Evolutionary conservation across 768 basidiomycete genomes (phyloP).

Genomic region (Crepidotus variabilis): DNA sequence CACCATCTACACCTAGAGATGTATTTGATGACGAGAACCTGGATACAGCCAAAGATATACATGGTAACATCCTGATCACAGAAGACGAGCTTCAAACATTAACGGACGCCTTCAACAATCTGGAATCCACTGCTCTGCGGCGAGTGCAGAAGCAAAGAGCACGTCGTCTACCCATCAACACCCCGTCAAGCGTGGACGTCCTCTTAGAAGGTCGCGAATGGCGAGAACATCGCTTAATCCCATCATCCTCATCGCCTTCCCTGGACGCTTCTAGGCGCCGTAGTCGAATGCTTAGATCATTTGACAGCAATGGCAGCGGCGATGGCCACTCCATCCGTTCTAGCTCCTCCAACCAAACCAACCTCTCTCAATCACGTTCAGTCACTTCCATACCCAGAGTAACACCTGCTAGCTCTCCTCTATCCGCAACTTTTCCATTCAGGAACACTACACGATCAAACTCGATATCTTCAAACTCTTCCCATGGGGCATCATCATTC

Average conservation of each 20-base stretch:
- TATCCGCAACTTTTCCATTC: constrained; percentile 23
- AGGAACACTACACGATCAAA: constrained; percentile 33
- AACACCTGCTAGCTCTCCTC: constrained; percentile 21
- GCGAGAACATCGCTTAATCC: constrained; percentile 26
- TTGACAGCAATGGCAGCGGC: constrained; percentile 27
- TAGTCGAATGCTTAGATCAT: constrained; percentile 5
- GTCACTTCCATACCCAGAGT: constrained; percentile 21
- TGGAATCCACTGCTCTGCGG: constrained; percentile 57
- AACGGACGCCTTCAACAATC: constrained; percentile 62
- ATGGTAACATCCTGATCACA: constrained; percentile 53
- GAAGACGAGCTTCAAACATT: constrained; percentile 64
- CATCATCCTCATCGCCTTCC: constrained; percentile 21
- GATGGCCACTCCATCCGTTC: constrained; percentile 37
- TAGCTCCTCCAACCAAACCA: constrained; percentile 35
- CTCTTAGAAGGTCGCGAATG: constrained; percentile 31
- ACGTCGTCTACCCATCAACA: constrained; percentile 26
- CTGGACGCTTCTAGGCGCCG: constrained; percentile 13
- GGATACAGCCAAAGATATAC: constrained; percentile 52
- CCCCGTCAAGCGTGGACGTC: constrained; percentile 24
- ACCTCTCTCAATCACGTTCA: constrained; percentile 41
- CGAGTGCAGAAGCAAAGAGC: constrained; percentile 39
- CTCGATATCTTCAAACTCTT: constrained; percentile 53
- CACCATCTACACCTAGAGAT: constrained; percentile 24
- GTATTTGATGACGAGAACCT: constrained; percentile 53
- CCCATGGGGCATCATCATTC: constrained; percentile 29